Percentiles rank a stretch among this genome's conserved stretches.
phyloP scores from a whole-genome alignment of 352 stramenopile species.

The Hyaloperonospora arabidopsidis region DNA sequence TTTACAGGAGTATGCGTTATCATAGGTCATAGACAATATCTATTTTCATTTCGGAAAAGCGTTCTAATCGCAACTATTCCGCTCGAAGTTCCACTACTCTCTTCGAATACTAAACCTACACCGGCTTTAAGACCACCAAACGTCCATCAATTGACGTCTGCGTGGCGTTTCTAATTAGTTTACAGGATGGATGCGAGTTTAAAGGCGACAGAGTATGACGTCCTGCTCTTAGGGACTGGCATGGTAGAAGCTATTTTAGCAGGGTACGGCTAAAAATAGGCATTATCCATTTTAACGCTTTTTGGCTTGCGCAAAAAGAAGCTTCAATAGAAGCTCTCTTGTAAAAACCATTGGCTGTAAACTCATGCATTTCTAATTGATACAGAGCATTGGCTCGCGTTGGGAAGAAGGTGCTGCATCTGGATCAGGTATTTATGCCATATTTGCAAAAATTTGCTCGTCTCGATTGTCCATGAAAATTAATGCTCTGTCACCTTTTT shows the following conservation, averaged over 20 bases:
- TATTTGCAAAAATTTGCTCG: neutral
- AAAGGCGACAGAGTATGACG: conserved; percentile 61
- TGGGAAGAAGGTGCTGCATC: conserved; percentile 70
- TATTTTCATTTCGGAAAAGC: too few relatives aligned
- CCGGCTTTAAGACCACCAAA: too few relatives aligned
- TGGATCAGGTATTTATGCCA: conserved; percentile 46
- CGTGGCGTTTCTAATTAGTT: conserved; percentile 10
- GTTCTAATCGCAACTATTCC: too few relatives aligned
- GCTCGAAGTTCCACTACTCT: too few relatives aligned
- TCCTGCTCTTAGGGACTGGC: conserved; percentile 69
- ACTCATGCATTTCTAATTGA: neutral
- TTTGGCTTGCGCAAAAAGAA: neutral
- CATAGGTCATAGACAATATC: too few relatives aligned
- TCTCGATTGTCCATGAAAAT: neutral
- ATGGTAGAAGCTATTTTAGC: conserved; percentile 75
- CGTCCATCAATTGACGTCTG: too few relatives aligned
- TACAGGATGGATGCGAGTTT: conserved; percentile 44
- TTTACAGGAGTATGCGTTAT: too few relatives aligned
- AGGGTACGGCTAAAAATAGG: conserved; percentile 22
- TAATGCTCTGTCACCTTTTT: too few relatives aligned
- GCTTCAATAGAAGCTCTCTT: neutral
- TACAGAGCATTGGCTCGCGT: conserved; percentile 50
- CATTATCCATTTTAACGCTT: neutral
- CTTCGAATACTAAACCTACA: too few relatives aligned
- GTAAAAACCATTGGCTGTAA: neutral